phyloP scores from a whole-genome alignment of 108 stramenopile species.

The Cyclotella distinguenda region DNA sequence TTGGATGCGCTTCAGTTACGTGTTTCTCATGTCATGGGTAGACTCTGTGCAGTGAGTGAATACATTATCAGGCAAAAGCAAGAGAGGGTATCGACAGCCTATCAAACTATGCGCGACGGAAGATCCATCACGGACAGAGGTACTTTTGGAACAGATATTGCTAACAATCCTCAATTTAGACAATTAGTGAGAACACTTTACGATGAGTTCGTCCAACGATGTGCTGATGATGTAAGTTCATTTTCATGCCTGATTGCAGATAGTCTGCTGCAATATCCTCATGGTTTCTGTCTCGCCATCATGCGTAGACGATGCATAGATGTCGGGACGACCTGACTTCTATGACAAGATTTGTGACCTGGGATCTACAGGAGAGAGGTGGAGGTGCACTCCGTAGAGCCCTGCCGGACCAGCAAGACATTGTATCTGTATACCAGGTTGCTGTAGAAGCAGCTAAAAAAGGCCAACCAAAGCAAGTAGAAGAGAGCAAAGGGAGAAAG shows the following conservation, averaged over 20 bases:
- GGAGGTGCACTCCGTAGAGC: constrained; percentile 79
- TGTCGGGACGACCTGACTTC: constrained; percentile 88
- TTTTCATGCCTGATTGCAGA: background rate
- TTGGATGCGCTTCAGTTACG: constrained; percentile 69
- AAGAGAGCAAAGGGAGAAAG: constrained; percentile 41
- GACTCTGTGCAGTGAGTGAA: constrained; percentile 83
- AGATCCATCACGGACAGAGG: constrained; percentile 11
- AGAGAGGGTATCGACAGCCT: constrained; percentile 57
- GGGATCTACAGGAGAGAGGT: constrained; percentile 88
- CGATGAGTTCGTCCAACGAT: constrained; percentile 80
- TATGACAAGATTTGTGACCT: constrained; percentile 91
- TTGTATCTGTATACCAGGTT: constrained; percentile 70
- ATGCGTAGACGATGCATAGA: constrained; percentile 50
- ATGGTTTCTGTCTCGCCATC: too few species aligned
- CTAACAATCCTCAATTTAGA: constrained; percentile 68
- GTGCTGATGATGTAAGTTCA: constrained; percentile 61
- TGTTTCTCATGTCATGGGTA: constrained; percentile 83
- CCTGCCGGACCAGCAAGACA: constrained; percentile 75
- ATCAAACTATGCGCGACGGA: constrained; percentile 43
- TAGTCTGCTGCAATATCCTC: background rate
- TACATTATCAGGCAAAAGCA: constrained; percentile 82
- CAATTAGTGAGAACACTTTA: constrained; percentile 78
- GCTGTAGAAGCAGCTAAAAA: constrained; percentile 59
- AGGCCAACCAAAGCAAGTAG: constrained; percentile 34
- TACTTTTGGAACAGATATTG: constrained; percentile 50